A percentile compares a stretch with the other conserved stretches of the same genome.
These are phyloP conservation scores for Aulographum hederae DNA, from an alignment of 2,329 filamentous ascomycete genomes.

Conservation along the genomic window DNA sequence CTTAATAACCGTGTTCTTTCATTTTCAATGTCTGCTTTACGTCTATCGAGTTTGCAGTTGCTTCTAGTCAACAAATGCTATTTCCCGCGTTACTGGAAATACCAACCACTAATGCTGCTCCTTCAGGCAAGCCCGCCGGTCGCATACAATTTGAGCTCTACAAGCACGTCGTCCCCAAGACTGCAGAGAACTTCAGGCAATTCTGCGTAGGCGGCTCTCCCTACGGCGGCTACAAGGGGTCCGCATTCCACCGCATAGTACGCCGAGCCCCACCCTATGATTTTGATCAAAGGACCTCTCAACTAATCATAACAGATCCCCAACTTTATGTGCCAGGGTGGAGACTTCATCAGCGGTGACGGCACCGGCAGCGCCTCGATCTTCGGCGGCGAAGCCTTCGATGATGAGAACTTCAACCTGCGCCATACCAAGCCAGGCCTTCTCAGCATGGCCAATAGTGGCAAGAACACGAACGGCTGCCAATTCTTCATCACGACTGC, in stretches of 20 bases:
- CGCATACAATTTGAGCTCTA: slow-evolving; percentile 85
- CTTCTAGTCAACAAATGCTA: neutral
- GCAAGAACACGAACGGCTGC: slow-evolving; percentile 80
- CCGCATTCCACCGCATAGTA: slow-evolving; percentile 86
- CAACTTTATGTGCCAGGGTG: slow-evolving; percentile 94
- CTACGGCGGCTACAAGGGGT: slow-evolving; percentile 87
- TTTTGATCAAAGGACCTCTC: too few relatives aligned
- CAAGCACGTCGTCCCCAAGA: slow-evolving; percentile 64
- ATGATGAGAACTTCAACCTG: slow-evolving; percentile 74
- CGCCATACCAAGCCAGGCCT: slow-evolving; percentile 67
- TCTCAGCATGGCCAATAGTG: slow-evolving; percentile 83
- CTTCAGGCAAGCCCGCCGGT: slow-evolving; percentile 62
- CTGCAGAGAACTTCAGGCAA: slow-evolving; percentile 90
- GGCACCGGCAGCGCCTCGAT: slow-evolving; percentile 79
- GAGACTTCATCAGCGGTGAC: slow-evolving; percentile 86
- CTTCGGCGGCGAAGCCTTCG: slow-evolving; percentile 61
- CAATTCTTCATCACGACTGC: slow-evolving; percentile 97
- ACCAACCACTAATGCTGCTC: neutral
- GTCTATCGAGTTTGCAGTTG: neutral
- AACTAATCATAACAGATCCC: too few relatives aligned
- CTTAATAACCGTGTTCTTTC: neutral
- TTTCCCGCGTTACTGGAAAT: neutral
- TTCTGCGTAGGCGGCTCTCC: slow-evolving; percentile 85
- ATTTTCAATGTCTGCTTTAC: neutral
- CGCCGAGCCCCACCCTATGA: slow-evolving; percentile 17